Percentiles rank a stretch among this genome's conserved stretches.
These are phyloP conservation scores for Penicillium arizonense DNA, from an alignment of 495 filamentous ascomycete species.

Conservation along the genomic window DNA sequence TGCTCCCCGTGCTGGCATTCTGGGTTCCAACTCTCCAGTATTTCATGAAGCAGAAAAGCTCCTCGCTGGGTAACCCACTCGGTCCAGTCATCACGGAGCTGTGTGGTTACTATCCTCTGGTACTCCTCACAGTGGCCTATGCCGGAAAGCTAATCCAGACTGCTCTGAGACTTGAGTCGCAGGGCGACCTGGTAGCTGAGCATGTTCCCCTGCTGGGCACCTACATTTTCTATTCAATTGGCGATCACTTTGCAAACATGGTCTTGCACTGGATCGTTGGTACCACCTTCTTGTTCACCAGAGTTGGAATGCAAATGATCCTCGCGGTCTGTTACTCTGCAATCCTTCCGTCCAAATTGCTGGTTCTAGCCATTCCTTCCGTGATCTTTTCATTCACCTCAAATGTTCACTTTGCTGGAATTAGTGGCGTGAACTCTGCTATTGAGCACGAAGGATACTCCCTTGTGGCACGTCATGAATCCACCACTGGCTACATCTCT, in stretches of 20 bases:
- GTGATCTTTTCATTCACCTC: constrained; percentile 65
- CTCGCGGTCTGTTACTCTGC: constrained; percentile 61
- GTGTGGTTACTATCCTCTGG: constrained; percentile 68
- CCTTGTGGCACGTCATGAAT: constrained; percentile 77
- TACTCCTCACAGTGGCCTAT: constrained; percentile 64
- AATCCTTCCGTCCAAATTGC: constrained; percentile 64
- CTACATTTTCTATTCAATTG: constrained; percentile 60
- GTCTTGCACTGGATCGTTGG: constrained; percentile 59
- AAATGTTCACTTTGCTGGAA: constrained; percentile 68
- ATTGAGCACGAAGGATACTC: constrained; percentile 51
- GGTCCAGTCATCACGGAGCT: constrained; percentile 76
- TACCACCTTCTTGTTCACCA: constrained; percentile 59
- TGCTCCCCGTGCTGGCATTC: constrained; percentile 66
- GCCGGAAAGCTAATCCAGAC: constrained; percentile 62
- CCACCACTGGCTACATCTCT: constrained; percentile 86
- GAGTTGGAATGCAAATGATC: constrained; percentile 67
- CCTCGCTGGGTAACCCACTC: constrained; percentile 57
- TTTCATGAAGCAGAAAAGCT: constrained; percentile 62
- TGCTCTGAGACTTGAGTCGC: constrained; percentile 49
- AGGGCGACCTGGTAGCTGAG: constrained; percentile 55
- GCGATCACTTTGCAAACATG: constrained; percentile 50
- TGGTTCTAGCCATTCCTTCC: constrained; percentile 64
- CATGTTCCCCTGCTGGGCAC: constrained; percentile 59
- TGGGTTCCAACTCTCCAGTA: constrained; percentile 73
- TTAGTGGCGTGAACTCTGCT: constrained; percentile 59